Evolutionary conservation across 2,329 filamentous ascomycete species (phyloP).

Genomic region (Apiospora phragmitis): DNA sequence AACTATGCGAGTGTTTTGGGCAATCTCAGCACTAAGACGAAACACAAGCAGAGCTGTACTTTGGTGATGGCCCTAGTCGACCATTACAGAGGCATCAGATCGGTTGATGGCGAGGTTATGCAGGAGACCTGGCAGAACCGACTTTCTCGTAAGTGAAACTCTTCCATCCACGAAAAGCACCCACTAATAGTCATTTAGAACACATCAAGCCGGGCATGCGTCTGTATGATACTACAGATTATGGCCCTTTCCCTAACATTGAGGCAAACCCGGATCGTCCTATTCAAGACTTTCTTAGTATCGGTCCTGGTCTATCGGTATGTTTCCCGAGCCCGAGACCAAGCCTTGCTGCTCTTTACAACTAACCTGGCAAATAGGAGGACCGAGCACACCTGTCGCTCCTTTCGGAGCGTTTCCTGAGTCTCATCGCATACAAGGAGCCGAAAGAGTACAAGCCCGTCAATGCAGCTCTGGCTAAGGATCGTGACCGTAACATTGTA

Average conservation of each 20-base stretch:
- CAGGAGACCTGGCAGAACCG: conserved; percentile 42
- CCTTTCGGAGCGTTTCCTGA: conserved; percentile 52
- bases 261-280: conserved; percentile 38
- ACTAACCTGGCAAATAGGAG: conserved; percentile 37
- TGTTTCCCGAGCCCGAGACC: conserved; percentile 20
- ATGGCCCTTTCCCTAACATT: conserved; percentile 52
- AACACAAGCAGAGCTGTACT: conserved; percentile 51
- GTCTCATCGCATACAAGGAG: conserved; percentile 48
- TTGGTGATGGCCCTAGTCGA: conserved; percentile 54
- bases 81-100: conserved; percentile 46
- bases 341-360: background rate
- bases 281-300: conserved; percentile 45
- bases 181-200: conserved; percentile 32
- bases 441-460: conserved; percentile 51
- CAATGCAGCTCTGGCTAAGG: conserved; percentile 37
- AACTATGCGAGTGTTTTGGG: conserved; percentile 53
- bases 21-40: conserved; percentile 45
- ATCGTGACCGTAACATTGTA: conserved; percentile 45
- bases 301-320: conserved; percentile 55
- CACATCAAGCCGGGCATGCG: conserved; percentile 40
- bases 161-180: background rate
- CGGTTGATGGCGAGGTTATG: conserved; percentile 41
- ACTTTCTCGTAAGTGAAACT: conserved; percentile 44
- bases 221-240: conserved; percentile 49
- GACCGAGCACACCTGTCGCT: conserved; percentile 50